Conservation (phyloP, 2,329 filamentous ascomycete species). For the Sporothrix luriei region DNA sequence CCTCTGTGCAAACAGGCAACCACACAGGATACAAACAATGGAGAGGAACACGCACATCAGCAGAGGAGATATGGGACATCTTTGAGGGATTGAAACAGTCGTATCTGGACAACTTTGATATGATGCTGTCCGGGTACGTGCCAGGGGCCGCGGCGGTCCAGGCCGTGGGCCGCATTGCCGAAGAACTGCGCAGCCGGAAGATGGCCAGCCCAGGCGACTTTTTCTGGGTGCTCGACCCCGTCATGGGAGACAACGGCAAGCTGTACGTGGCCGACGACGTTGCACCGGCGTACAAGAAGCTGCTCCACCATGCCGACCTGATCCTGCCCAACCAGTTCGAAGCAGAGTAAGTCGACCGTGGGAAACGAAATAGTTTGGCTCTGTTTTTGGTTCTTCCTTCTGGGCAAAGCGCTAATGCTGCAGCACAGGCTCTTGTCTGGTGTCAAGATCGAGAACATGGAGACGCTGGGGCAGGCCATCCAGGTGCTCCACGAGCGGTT, state of each 20-base stretch:
- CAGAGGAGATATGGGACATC: slow-evolving; percentile 79
- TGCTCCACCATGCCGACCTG: slow-evolving; percentile 80
- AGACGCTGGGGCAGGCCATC: slow-evolving; percentile 72
- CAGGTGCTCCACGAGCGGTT: slow-evolving; percentile 74
- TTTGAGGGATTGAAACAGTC: slow-evolving; percentile 84
- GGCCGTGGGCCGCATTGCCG: slow-evolving; percentile 80
- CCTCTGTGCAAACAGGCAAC: slow-evolving; percentile 65
- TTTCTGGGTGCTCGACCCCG: slow-evolving; percentile 97
- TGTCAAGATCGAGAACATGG: slow-evolving; percentile 77
- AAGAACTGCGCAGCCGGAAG: slow-evolving; percentile 72
- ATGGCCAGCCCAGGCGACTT: slow-evolving; percentile 71
- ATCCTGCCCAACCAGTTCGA: slow-evolving; percentile 98
- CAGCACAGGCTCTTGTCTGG: slow-evolving; percentile 73
- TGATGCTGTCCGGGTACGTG: slow-evolving; percentile 93
- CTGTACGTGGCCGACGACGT: slow-evolving; percentile 92
- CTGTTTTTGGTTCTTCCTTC: not conserved
- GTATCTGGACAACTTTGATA: slow-evolving; percentile 84
- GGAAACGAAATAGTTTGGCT: not conserved
- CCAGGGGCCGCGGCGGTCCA: slow-evolving; percentile 83
- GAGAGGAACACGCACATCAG: slow-evolving; percentile 79
- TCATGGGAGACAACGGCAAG: slow-evolving; percentile 95
- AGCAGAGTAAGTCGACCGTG: slow-evolving; percentile 66
- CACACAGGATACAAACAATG: slow-evolving; percentile 91
- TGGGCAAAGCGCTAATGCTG: not conserved
- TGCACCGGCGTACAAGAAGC: slow-evolving; percentile 82